A percentile compares a stretch with the other conserved stretches of the same genome.
These are phyloP conservation scores for Blastocystis sp. DNA, from an alignment of 352 stramenopile species.

Conservation along the genomic window DNA sequence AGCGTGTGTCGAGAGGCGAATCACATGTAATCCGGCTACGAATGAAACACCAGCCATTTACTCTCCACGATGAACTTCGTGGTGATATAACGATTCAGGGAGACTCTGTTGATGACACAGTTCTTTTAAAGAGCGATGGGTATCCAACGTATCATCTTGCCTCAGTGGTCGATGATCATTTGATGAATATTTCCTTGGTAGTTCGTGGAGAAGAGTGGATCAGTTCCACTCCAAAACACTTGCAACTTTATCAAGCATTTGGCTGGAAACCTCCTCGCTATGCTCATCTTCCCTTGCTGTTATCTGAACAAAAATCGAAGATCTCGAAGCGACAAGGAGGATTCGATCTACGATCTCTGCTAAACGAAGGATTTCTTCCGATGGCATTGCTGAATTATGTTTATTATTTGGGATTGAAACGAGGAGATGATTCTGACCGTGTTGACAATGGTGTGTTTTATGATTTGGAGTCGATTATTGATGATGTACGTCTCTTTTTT, in stretches of 20 bases:
- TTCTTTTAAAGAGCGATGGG: slow-evolving; percentile 84
- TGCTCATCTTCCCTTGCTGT: slow-evolving; percentile 77
- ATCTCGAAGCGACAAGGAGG: slow-evolving; percentile 82
- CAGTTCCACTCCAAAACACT: slow-evolving; percentile 80
- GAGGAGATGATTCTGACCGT: not conserved
- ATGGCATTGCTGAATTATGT: slow-evolving; percentile 28
- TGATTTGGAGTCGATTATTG: not conserved
- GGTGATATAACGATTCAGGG: slow-evolving; percentile 80
- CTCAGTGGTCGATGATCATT: slow-evolving; percentile 82
- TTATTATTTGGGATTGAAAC: slow-evolving; percentile 45
- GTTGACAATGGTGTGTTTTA: not conserved
- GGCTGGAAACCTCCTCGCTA: slow-evolving; percentile 71
- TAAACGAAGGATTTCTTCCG: not conserved
- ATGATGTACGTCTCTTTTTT: not conserved
- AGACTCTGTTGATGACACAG: slow-evolving; percentile 76
- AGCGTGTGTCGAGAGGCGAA: slow-evolving; percentile 71
- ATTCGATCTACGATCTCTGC: slow-evolving; percentile 76
- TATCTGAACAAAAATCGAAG: slow-evolving; percentile 82
- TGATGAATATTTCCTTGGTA: slow-evolving; percentile 82
- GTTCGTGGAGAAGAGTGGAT: slow-evolving; percentile 85
- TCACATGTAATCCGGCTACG: slow-evolving; percentile 76
- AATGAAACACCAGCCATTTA: slow-evolving; percentile 69
- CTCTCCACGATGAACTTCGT: slow-evolving; percentile 80
- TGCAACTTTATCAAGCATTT: slow-evolving; percentile 81
- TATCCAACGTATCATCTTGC: slow-evolving; percentile 85